phyloP scores from a whole-genome alignment of 257 asterid species.

The Solanum pennellii region DNA sequence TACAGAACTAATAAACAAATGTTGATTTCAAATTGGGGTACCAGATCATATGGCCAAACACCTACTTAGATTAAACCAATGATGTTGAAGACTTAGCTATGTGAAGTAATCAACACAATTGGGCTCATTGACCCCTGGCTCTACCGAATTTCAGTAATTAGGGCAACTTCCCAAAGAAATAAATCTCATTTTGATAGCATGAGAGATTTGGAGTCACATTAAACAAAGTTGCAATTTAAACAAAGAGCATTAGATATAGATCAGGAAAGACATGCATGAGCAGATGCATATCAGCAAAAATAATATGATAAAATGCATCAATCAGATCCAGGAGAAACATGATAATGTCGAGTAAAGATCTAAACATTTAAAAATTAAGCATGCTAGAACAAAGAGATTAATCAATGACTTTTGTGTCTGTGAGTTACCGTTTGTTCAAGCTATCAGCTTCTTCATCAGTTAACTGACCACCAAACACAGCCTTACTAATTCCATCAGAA shows the following conservation, averaged over 20 bases:
- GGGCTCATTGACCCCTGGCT: background rate
- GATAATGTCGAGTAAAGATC: no score
- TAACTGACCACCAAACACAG: conserved; percentile 80
- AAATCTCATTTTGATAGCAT: background rate
- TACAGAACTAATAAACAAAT: background rate
- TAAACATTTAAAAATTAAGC: background rate
- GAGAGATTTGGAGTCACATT: background rate
- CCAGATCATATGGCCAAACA: background rate
- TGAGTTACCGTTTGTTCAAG: conserved; percentile 53
- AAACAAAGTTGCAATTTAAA: background rate
- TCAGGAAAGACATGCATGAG: background rate
- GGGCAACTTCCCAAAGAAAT: background rate
- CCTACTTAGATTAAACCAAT: background rate
- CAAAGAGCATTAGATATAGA: background rate
- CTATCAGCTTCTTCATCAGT: conserved; percentile 86
- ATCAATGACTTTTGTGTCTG: background rate
- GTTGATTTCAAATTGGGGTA: background rate
- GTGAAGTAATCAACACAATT: background rate
- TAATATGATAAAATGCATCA: background rate
- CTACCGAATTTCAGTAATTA: background rate
- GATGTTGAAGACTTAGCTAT: background rate
- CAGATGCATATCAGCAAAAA: background rate
- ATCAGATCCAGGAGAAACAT: background rate
- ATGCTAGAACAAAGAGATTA: background rate
- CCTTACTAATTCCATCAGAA: conserved; percentile 70